Evolutionary conservation across 257 asterid species (phyloP), one percentile per base, ranked within the genome.

Genomic region (Paulownia fortunei): DNA sequence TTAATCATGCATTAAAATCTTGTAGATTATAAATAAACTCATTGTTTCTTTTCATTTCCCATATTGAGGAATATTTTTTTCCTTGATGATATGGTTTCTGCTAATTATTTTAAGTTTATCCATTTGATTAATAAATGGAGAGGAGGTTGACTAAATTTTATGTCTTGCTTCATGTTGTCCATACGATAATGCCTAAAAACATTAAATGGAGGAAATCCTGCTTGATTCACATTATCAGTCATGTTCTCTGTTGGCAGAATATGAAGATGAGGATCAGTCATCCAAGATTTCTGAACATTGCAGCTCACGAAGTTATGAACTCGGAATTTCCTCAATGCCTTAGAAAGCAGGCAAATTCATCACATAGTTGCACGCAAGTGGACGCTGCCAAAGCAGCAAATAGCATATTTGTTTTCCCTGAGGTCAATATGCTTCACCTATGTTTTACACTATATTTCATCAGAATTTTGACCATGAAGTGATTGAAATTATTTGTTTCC

Each of bases 191-290:
- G 79, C 49, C 62, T 30, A 5, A 59, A 26, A 72, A 46, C 74
- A 71, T 59, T 44, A 44, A 42, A 56, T 71, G 67, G 70, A 59
- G 30, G 66, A 27, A 49, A 74, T 56, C 32, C 32, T 78, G 72
- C 72, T 69, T 82, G 83, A 52, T 78, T 76, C 61, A 74, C 71
- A 67, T 70, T 32, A 69, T 73, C 73, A 47, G 52, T 72, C 67
- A 72, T 85, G 56, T 54, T 70, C 73, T 77, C 79, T 79, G 71
- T 79, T 82, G 67, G 82, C 94, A 96, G 99, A 96, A 90, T 83
- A 81, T 96, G 86, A 96, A 93, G 97, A 85, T 96, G 96, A 88
- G 83, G 83, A 89, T 93, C 79, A 90, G 85, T 76, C 89, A 88
- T 86, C 97, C 98, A 69, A 89, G 97, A 80, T 93, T 88, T 84